Percentiles rank a stretch among this genome's conserved stretches.
Evolutionary conservation across 164 flowering plant species (phyloP).

Genomic region (Tetrastigma voinierianum): DNA sequence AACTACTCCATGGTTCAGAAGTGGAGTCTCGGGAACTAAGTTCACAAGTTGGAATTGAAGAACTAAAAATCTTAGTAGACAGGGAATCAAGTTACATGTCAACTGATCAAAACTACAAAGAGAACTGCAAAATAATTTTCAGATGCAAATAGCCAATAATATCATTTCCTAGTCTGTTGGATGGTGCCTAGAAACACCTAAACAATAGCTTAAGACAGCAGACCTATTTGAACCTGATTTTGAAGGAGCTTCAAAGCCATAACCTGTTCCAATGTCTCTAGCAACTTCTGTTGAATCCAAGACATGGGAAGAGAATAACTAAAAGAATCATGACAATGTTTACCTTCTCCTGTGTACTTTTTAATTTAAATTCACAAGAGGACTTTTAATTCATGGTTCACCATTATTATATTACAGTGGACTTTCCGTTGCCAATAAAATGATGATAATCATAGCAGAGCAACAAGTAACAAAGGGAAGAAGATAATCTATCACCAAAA

Average conservation of each 20-base stretch:
- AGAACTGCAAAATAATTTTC: too few relatives aligned
- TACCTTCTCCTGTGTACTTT: background rate
- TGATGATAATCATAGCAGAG: background rate
- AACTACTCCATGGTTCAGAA: too few relatives aligned
- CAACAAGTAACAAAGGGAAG: background rate
- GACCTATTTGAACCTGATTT: conserved; percentile 41
- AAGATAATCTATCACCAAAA: background rate
- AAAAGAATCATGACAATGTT: background rate
- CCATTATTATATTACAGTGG: background rate
- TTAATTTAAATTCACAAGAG: background rate
- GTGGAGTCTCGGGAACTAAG: too few relatives aligned
- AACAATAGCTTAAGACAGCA: conserved; percentile 62
- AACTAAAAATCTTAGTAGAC: too few relatives aligned
- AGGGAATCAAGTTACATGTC: too few relatives aligned
- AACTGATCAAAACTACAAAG: too few relatives aligned
- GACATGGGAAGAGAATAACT: background rate
- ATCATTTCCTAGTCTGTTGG: conserved; percentile 10
- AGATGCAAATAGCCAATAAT: too few relatives aligned
- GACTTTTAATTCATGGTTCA: background rate
- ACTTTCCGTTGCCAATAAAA: background rate
- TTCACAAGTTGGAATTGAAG: too few relatives aligned
- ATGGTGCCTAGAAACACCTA: conserved; percentile 68
- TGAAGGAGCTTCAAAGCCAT: conserved; percentile 56
- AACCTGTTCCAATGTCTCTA: conserved; percentile 53
- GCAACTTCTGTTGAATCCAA: conserved; percentile 42